phyloP scores from a whole-genome alignment of 1,139 yeast species.

The Barnettozyma hawaiiensis region DNA sequence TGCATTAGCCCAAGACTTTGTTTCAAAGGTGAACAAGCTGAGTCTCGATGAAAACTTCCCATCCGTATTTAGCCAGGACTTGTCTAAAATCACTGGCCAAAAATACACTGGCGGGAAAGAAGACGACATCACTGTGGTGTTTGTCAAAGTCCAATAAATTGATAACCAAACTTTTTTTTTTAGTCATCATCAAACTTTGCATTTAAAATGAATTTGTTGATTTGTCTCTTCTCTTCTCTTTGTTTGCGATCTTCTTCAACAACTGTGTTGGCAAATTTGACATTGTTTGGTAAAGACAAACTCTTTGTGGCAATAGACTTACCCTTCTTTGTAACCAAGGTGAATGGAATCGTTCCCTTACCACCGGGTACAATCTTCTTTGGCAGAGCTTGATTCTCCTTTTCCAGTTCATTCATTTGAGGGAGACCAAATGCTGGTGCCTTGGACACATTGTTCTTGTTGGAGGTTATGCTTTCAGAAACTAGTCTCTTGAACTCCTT shows the following conservation, averaged over 20 bases:
- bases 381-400: background rate
- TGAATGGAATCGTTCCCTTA: constrained; percentile 39
- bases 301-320: constrained; percentile 41
- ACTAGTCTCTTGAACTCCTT: constrained; percentile 47
- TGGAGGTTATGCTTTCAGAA: constrained; percentile 41
- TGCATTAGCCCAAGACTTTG: constrained; percentile 52
- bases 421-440: constrained; percentile 15
- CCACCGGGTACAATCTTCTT: constrained; percentile 7
- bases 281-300: constrained; percentile 44
- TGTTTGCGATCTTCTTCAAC: constrained; percentile 32
- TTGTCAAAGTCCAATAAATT: constrained; percentile 54
- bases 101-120: constrained; percentile 86
- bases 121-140: constrained; percentile 84
- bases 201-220: constrained; percentile 32
- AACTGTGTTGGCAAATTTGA: constrained; percentile 42
- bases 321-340: constrained; percentile 48
- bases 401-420: background rate
- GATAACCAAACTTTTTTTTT: too few species aligned
- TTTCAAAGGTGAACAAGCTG: constrained; percentile 58
- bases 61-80: constrained; percentile 83
- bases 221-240: constrained; percentile 32
- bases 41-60: constrained; percentile 72
- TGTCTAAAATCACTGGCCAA: constrained; percentile 63
- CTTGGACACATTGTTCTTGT: constrained; percentile 27
- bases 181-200: constrained; percentile 28